These are phyloP conservation scores for Marasmius fiardii DNA, from an alignment of 1,284 basidiomycete species.

Conservation along the genomic window DNA sequence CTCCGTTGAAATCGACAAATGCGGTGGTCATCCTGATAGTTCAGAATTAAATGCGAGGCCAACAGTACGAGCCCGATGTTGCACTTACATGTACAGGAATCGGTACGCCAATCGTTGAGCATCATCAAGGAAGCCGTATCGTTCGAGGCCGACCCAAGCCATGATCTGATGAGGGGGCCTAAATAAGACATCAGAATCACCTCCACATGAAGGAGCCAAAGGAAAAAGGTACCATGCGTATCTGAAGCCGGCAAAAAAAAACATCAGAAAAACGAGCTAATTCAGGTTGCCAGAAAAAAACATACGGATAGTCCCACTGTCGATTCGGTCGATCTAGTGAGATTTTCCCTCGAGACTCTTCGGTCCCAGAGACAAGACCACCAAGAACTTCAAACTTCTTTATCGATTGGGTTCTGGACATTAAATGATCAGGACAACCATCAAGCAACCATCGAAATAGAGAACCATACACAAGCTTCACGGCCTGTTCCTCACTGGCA, in stretches of 20 bases:
- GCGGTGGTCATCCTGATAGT: slow-evolving; percentile 80
- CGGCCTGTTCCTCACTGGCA: slow-evolving; percentile 91
- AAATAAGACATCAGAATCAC: slow-evolving; percentile 7
- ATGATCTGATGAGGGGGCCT: slow-evolving; percentile 98
- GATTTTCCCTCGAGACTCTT: slow-evolving; percentile 94
- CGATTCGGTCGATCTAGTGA: slow-evolving; percentile 96
- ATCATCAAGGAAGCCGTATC: slow-evolving; percentile 94
- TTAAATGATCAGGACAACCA: slow-evolving; percentile 16
- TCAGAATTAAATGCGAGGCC: slow-evolving; percentile 5
- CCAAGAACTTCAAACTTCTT: slow-evolving; percentile 96
- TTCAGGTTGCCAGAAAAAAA: slow-evolving; percentile 20
- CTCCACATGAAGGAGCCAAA: not conserved
- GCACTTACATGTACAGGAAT: slow-evolving; percentile 89
- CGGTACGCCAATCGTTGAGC: slow-evolving; percentile 92
- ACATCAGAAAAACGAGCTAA: not conserved
- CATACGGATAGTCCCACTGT: slow-evolving; percentile 93
- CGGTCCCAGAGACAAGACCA: slow-evolving; percentile 95
- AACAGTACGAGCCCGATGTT: not conserved
- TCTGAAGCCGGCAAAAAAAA: slow-evolving; percentile 27
- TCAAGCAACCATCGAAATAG: not conserved
- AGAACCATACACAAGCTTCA: slow-evolving; percentile 78
- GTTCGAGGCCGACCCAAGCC: slow-evolving; percentile 95
- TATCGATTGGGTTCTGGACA: slow-evolving; percentile 70
- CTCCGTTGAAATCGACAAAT: slow-evolving; percentile 94
- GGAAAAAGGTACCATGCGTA: slow-evolving; percentile 57